Percentiles rank a stretch among this genome's conserved stretches.
These are phyloP conservation scores for Platanthera guangdongensis DNA, from an alignment of 106 monocot genomes.

Conservation along the genomic window DNA sequence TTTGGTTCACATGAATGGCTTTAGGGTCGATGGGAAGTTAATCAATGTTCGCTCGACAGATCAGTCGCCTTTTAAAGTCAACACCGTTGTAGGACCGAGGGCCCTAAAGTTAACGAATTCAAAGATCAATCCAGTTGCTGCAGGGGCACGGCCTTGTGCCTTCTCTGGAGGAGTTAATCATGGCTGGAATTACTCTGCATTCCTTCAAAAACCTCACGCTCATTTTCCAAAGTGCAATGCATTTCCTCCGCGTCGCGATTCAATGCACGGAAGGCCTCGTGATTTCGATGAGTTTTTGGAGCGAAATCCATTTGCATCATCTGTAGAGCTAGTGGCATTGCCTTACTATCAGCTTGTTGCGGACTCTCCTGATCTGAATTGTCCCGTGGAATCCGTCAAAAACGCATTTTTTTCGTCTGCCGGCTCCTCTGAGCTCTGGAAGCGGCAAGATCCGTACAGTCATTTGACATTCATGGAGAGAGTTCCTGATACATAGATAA, in stretches of 20 bases:
- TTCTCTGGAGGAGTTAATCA: background rate
- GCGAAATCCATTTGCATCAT: background rate
- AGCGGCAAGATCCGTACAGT: background rate
- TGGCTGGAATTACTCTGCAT: background rate
- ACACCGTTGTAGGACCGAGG: constrained; percentile 7
- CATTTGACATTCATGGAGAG: background rate
- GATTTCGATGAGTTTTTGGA: background rate
- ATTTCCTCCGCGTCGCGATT: background rate
- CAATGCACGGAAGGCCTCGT: background rate
- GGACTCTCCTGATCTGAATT: too few relatives aligned
- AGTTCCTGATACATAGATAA: too few relatives aligned
- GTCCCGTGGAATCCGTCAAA: too few relatives aligned
- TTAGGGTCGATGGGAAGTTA: constrained; percentile 29
- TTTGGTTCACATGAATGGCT: constrained; percentile 44
- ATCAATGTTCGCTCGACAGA: constrained; percentile 31
- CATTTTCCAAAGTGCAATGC: background rate
- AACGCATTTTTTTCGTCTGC: background rate
- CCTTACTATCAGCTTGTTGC: background rate
- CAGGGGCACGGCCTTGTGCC: background rate
- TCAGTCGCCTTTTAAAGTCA: constrained; percentile 3
- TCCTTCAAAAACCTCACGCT: background rate
- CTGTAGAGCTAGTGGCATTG: background rate
- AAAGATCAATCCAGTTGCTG: background rate
- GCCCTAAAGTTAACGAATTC: background rate
- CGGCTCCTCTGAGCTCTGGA: background rate